Conservation (phyloP, 2,329 filamentous ascomycete species). For the Pseudogymnoascus sp. region DNA sequence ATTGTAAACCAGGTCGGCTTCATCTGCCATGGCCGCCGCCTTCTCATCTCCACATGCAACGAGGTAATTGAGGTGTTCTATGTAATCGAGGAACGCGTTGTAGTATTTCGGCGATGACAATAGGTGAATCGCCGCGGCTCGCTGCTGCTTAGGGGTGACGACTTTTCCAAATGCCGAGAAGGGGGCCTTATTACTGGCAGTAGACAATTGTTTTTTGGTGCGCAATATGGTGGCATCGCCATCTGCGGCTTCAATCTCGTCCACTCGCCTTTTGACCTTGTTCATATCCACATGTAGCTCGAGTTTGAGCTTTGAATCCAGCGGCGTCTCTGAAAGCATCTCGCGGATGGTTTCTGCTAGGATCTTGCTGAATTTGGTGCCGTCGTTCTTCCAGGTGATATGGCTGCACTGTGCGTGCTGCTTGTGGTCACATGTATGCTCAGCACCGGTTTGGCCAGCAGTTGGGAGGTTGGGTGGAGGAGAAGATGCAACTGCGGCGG, state of each 20-base stretch:
- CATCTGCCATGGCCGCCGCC: not conserved
- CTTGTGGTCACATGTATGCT: not conserved
- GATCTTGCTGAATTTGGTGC: not conserved
- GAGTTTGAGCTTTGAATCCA: not conserved
- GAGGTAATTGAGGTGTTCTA: not conserved
- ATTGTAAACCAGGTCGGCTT: not conserved
- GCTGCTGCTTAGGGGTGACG: not conserved
- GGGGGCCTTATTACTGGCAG: not conserved
- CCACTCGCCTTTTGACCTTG: not conserved
- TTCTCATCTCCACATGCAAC: not conserved
- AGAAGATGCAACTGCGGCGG: not conserved
- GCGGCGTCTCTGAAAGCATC: not conserved
- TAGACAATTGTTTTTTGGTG: not conserved
- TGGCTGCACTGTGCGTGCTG: not conserved
- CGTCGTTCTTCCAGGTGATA: constrained; percentile 1
- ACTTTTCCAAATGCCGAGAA: not conserved
- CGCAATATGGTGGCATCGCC: not conserved
- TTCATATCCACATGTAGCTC: constrained; percentile 4
- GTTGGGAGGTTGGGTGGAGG: not conserved
- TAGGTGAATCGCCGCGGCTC: not conserved
- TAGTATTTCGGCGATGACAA: not conserved
- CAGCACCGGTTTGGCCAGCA: not conserved
- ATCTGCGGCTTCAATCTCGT: not conserved
- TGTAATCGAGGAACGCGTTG: constrained; percentile 1
- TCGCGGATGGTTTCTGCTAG: not conserved